Evolutionary conservation across 202 grass and related monocot species (phyloP).

Genomic region (Panicum virgatum): DNA sequence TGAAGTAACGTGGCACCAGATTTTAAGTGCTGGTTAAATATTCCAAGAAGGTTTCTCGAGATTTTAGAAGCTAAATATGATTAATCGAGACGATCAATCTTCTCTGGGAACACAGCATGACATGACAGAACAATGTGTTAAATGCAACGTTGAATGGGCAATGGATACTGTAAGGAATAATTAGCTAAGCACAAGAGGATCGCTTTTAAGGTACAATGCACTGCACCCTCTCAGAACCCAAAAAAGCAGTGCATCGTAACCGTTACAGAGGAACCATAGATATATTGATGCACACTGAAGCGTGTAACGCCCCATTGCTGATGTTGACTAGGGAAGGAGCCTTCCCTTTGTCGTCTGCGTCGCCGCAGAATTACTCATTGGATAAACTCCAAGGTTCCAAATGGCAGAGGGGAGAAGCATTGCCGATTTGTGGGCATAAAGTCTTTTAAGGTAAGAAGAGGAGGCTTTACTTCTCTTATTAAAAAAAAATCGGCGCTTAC

Average conservation of each 20-base stretch:
- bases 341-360: constrained; percentile 46
- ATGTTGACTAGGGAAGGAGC: constrained; percentile 46
- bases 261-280: constrained; percentile 21
- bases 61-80: background rate
- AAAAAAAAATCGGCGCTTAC: no score
- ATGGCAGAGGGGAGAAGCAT: constrained; percentile 40
- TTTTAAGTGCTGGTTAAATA: background rate
- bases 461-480: constrained; percentile 48
- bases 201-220: constrained; percentile 34
- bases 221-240: background rate
- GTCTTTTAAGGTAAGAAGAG: constrained; percentile 45
- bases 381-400: constrained; percentile 44
- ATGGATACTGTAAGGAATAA: constrained; percentile 10
- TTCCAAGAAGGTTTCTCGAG: background rate
- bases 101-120: constrained; percentile 15
- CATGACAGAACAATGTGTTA: constrained; percentile 31
- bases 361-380: constrained; percentile 49
- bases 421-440: constrained; percentile 18
- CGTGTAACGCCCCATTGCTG: constrained; percentile 39
- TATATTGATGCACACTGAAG: constrained; percentile 28
- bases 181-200: constrained; percentile 1
- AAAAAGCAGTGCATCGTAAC: constrained; percentile 30
- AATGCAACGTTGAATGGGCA: constrained; percentile 27
- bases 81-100: constrained; percentile 13
- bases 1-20: constrained; percentile 15